These are phyloP conservation scores for Monilinia fructicola DNA, from an alignment of 2,329 filamentous ascomycete genomes.

Conservation along the genomic window DNA sequence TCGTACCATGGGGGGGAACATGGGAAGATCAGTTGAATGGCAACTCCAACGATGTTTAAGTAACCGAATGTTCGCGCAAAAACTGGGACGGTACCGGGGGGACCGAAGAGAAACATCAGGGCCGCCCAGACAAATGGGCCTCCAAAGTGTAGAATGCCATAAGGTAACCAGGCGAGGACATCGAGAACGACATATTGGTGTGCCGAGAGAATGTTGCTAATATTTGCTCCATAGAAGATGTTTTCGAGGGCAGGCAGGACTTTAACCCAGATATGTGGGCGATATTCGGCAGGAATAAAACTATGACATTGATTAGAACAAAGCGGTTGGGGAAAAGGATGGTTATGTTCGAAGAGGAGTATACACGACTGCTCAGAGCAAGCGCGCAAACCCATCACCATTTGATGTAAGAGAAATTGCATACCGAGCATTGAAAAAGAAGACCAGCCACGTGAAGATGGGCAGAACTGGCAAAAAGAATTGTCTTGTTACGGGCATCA, in stretches of 20 bases:
- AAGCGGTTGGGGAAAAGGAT: slow-evolving; percentile 9
- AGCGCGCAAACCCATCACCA: slow-evolving; percentile 8
- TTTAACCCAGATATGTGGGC: slow-evolving; percentile 92
- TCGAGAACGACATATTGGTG: slow-evolving; percentile 83
- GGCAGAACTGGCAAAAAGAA: slow-evolving; percentile 87
- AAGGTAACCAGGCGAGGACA: slow-evolving; percentile 88
- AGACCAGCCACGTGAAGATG: slow-evolving; percentile 81
- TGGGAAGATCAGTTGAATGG: slow-evolving; percentile 85
- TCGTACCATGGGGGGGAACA: slow-evolving; percentile 98
- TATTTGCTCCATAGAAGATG: slow-evolving; percentile 91
- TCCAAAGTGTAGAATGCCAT: slow-evolving; percentile 87
- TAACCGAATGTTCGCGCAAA: slow-evolving; percentile 89
- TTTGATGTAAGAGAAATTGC: slow-evolving; percentile 42
- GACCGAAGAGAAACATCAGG: slow-evolving; percentile 83
- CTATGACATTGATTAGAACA: slow-evolving; percentile 47
- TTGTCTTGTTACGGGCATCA: slow-evolving; percentile 83
- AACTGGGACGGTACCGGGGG: slow-evolving; percentile 79
- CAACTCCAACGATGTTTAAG: slow-evolving; percentile 84
- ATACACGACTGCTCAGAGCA: slow-evolving; percentile 23
- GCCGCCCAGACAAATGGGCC: slow-evolving; percentile 76
- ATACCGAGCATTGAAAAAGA: slow-evolving; percentile 77
- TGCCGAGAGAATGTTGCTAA: slow-evolving; percentile 91
- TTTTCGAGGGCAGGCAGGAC: slow-evolving; percentile 93
- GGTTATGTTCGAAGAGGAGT: slow-evolving; percentile 18
- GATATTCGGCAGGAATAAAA: slow-evolving; percentile 85